Conservation (phyloP, 2,329 filamentous ascomycete genomes). For the Diaporthe citriasiana region DNA sequence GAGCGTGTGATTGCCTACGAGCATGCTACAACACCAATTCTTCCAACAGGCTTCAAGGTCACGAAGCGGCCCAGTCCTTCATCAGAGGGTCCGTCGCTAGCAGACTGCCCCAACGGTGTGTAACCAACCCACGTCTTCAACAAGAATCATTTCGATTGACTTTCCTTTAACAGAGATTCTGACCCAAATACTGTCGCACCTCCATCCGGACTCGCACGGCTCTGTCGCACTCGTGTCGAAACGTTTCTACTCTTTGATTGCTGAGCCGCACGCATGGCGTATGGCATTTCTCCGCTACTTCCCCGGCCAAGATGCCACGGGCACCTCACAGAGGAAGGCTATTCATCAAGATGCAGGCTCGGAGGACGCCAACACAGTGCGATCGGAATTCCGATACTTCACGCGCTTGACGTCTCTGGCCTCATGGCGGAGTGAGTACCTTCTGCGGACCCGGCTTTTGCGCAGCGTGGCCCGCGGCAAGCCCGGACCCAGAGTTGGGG, state of each 20-base stretch:
- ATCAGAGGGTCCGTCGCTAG: constrained; percentile 59
- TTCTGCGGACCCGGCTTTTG: constrained; percentile 86
- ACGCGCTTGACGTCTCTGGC: constrained; percentile 84
- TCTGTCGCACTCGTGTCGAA: constrained; percentile 88
- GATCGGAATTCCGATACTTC: constrained; percentile 84
- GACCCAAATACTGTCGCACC: constrained; percentile 90
- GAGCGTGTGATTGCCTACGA: constrained; percentile 73
- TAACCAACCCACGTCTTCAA: constrained; percentile 34
- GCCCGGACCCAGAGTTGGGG: constrained; percentile 70
- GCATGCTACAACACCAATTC: constrained; percentile 66
- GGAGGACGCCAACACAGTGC: constrained; percentile 67
- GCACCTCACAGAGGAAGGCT: constrained; percentile 51
- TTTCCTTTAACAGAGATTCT: constrained; percentile 78
- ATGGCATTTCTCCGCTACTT: constrained; percentile 94
- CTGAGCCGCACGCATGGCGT: constrained; percentile 92
- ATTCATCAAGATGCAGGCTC: constrained; percentile 58
- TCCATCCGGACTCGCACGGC: constrained; percentile 87
- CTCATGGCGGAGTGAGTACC: constrained; percentile 98
- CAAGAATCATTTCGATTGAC: constrained; percentile 44
- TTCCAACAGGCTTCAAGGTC: constrained; percentile 69
- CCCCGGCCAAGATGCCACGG: constrained; percentile 76
- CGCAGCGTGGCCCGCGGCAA: constrained; percentile 87
- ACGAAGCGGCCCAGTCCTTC: constrained; percentile 60
- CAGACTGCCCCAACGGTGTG: constrained; percentile 86
- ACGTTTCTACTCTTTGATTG: constrained; percentile 88